Conservation (phyloP, 192 early-diverging fungal genomes). For the Haplosporangium gracile region DNA sequence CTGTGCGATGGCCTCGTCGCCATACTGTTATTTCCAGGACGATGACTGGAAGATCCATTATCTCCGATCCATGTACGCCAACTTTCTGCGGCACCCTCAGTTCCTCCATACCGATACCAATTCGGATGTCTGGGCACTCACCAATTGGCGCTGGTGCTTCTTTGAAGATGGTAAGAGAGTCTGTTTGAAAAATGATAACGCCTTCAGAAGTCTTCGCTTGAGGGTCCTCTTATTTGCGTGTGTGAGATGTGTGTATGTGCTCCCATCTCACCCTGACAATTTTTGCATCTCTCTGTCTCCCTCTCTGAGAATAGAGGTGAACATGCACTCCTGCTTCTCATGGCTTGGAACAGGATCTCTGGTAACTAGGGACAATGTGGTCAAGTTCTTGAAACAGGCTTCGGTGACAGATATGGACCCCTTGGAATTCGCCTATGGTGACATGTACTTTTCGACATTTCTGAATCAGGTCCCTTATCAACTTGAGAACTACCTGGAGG, state of each 20-base stretch:
- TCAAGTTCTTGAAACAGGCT: conserved; percentile 62
- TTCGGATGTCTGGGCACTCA: conserved; percentile 59
- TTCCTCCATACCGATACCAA: conserved; percentile 68
- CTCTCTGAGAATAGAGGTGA: conserved; percentile 42
- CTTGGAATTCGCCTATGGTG: conserved; percentile 64
- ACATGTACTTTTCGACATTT: conserved; percentile 68
- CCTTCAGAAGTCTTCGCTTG: too few species aligned
- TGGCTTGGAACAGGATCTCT: conserved; percentile 66
- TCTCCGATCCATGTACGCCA: conserved; percentile 67
- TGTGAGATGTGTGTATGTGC: background rate
- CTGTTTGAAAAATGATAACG: background rate
- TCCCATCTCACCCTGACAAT: background rate
- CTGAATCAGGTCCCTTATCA: conserved; percentile 69
- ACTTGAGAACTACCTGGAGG: conserved; percentile 60
- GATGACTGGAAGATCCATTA: conserved; percentile 63
- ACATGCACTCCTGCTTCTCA: conserved; percentile 67
- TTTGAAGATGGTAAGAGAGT: conserved; percentile 62
- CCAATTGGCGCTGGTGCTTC: conserved; percentile 71
- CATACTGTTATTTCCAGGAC: conserved; percentile 73
- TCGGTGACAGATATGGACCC: conserved; percentile 61
- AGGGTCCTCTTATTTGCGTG: background rate
- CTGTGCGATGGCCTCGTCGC: conserved; percentile 65
- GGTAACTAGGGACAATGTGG: conserved; percentile 61
- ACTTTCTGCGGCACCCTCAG: conserved; percentile 66
- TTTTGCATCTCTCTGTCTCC: background rate